Evolutionary conservation across 441 rosid genomes (phyloP), one percentile per base, ranked within the genome.

Genomic region (Brassica balearica): DNA sequence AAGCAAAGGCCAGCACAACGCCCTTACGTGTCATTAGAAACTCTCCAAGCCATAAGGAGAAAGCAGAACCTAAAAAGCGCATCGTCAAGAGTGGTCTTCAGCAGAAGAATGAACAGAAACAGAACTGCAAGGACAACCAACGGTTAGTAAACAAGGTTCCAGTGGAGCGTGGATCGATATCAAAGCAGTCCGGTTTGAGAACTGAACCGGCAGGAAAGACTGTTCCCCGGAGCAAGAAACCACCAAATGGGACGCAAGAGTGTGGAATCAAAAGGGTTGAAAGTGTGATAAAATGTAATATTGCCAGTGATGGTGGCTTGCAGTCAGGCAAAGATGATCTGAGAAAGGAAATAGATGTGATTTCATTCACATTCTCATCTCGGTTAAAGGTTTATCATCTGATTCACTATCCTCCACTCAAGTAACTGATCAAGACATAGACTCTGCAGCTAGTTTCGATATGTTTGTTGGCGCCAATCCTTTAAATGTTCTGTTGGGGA

Each of bases 101-200:
- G 83, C 97, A 88, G 85, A 90, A 90, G 85, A 90, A 90, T 79
- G 87, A 84, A 81, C 96, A 84, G 83, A 89, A 88, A 84, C 99
- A 90, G 86, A 95, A 90, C 81, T 84, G 70, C 80, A 86, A 72
- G 73, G 74, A 71, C 80, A 81, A 80, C 69, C 83, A 32, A 66
- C 66, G 59, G 5, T 46, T 4, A 46, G 43, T 43, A 3, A 48
- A 5, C 55, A 48, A 48, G 55, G 17, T 12, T 48, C 8, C 7
- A 4, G 55, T 12, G 55, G 14, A 48, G 27, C 27, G 55, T 48
- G 55, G 55, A 48, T 48, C 55, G 48, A 41, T 41, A 41, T 36
- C 43, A 36, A 36, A 36, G 43, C 10, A 36, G 43, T 36, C 43
- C 43, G 43, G 43, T 55, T 63, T 81, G 41, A 77, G 68, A 8